These are phyloP conservation scores for Domatiomyces globalis DNA, from an alignment of 2,329 filamentous ascomycete species.

Conservation along the genomic window DNA sequence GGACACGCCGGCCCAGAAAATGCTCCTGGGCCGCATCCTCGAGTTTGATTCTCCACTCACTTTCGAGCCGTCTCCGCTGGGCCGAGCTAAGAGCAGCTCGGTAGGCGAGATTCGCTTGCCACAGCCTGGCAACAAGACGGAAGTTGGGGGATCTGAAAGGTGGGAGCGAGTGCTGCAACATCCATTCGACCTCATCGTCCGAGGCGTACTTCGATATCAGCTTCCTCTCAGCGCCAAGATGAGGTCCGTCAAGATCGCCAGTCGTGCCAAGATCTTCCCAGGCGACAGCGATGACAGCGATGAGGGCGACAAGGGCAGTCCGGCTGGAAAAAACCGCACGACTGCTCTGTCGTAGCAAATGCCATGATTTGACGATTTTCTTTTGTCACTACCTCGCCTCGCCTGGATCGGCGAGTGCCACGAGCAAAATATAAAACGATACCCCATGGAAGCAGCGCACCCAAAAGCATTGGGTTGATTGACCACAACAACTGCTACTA, in stretches of 20 bases:
- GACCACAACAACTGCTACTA: background rate
- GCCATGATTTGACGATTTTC: constrained; percentile 14
- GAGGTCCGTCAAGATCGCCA: constrained; percentile 36
- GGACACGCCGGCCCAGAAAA: constrained; percentile 55
- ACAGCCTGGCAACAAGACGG: constrained; percentile 77
- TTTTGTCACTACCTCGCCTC: constrained; percentile 8
- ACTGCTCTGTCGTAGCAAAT: background rate
- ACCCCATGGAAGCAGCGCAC: constrained; percentile 4
- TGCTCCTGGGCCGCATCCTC: constrained; percentile 79
- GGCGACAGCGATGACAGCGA: constrained; percentile 18
- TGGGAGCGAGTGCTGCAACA: constrained; percentile 88
- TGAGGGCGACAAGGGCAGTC: background rate
- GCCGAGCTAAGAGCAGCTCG: constrained; percentile 55
- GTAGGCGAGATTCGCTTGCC: constrained; percentile 69
- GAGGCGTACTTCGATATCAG: constrained; percentile 77
- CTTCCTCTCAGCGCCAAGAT: constrained; percentile 44
- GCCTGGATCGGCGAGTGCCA: background rate
- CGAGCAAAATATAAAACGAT: constrained; percentile 2
- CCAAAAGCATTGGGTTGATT: constrained; percentile 7
- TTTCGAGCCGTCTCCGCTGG: constrained; percentile 82
- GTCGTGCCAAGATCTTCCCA: constrained; percentile 28
- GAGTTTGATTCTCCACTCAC: constrained; percentile 75
- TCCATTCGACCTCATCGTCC: constrained; percentile 83
- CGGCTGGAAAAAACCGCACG: background rate
- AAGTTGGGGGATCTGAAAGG: constrained; percentile 62